Evolutionary conservation across 139 green algal genomes (phyloP).

Genomic region (Tetradesmus lagerheimii): DNA sequence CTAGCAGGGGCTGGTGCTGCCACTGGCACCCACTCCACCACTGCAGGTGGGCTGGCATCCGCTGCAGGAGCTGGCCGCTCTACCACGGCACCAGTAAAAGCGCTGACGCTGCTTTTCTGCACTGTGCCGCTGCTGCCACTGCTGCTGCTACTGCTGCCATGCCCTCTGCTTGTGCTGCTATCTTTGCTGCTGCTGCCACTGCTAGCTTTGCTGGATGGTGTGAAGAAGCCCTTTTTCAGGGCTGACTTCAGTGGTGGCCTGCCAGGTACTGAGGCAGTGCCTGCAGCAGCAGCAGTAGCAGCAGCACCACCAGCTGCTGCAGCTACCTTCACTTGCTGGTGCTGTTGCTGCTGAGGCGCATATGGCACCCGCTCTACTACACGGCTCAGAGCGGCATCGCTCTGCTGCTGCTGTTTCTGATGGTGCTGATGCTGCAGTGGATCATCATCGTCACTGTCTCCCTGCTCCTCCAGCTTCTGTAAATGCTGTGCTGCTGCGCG

Average conservation of each 20-base stretch:
- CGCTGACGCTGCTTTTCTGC: not conserved
- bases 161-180: not conserved
- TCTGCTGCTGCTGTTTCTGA: conserved; percentile 1
- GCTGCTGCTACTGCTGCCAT: conserved; percentile 4
- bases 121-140: conserved; percentile 8
- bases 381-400: not conserved
- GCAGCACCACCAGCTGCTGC: conserved; percentile 25
- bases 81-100: conserved; percentile 40
- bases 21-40: not conserved
- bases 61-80: conserved; percentile 12
- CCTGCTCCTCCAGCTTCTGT: conserved; percentile 20
- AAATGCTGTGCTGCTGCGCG: not conserved
- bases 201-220: not conserved
- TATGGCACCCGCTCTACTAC: no score
- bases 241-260: conserved; percentile 33
- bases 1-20: not conserved
- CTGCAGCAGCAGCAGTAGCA: not conserved
- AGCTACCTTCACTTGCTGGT: not conserved
- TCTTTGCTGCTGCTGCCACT: not conserved
- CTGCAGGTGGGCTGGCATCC: not conserved
- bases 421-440: not conserved
- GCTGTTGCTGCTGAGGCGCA: not conserved
- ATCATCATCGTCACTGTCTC: conserved; percentile 41
- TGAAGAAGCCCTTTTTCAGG: conserved; percentile 55
- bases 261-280: not conserved